Evolutionary conservation across 129 eudicot genomes (phyloP).

Genomic region (Smallanthus sonchifolius): DNA sequence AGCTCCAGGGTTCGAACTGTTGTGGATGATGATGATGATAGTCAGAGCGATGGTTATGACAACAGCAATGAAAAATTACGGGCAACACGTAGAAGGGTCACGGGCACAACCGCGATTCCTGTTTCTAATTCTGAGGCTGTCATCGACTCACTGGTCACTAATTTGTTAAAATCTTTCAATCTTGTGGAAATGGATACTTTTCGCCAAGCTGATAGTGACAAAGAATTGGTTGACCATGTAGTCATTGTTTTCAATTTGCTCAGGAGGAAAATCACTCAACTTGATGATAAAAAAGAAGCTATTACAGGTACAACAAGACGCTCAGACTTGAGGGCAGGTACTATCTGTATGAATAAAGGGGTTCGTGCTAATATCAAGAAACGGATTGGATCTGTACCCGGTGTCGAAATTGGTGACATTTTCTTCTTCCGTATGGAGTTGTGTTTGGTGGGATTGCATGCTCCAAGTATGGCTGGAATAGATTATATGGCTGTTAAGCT

Average conservation of each 20-base stretch:
- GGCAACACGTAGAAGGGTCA: constrained; percentile 22
- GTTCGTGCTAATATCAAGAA: constrained; percentile 57
- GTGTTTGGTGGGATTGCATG: constrained; percentile 77
- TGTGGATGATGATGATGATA: constrained; percentile 40
- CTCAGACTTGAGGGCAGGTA: constrained; percentile 56
- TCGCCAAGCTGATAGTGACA: constrained; percentile 48
- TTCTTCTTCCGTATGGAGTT: constrained; percentile 87
- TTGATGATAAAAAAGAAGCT: constrained; percentile 44
- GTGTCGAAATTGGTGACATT: constrained; percentile 86
- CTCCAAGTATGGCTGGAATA: constrained; percentile 89
- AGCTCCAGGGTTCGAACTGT: constrained; percentile 1
- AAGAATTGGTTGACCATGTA: constrained; percentile 41
- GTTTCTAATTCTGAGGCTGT: constrained; percentile 26
- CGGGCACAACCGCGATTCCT: background rate
- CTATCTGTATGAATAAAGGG: constrained; percentile 59
- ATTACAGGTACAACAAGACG: constrained; percentile 35
- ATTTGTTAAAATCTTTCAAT: constrained; percentile 32
- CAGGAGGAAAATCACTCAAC: constrained; percentile 51
- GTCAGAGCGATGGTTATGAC: constrained; percentile 34
- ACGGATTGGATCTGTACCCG: constrained; percentile 74
- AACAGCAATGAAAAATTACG: constrained; percentile 27
- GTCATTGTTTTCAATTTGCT: constrained; percentile 51
- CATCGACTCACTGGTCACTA: constrained; percentile 29
- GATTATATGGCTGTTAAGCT: constrained; percentile 71
- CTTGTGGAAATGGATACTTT: constrained; percentile 36